phyloP scores from a whole-genome alignment of 2,329 filamentous ascomycete species.

The Neurospora sp. region DNA sequence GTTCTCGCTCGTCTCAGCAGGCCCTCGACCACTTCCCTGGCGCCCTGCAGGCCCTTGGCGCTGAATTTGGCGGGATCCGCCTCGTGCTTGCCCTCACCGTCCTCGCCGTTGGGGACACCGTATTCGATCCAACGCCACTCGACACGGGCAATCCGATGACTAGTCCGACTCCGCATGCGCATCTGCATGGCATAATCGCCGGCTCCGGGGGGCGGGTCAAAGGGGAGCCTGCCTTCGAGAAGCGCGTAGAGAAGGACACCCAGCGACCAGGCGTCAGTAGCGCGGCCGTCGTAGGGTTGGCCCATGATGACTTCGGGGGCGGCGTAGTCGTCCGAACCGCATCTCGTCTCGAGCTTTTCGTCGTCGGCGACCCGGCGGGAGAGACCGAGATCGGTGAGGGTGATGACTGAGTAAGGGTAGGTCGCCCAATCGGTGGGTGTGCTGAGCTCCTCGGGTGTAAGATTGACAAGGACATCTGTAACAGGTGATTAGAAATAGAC shows the following conservation, averaged over 20 bases:
- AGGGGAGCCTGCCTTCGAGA: slow-evolving; percentile 85
- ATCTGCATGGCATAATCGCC: slow-evolving; percentile 50
- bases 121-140: slow-evolving; percentile 94
- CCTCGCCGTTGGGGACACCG: slow-evolving; percentile 50
- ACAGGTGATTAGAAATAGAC: slow-evolving; percentile 5
- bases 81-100: slow-evolving; percentile 68
- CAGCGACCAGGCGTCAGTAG: slow-evolving; percentile 89
- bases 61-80: slow-evolving; percentile 50
- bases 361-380: slow-evolving; percentile 77
- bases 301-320: slow-evolving; percentile 95
- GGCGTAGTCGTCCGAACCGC: slow-evolving; percentile 94
- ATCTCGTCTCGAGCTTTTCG: slow-evolving; percentile 84
- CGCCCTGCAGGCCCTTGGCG: slow-evolving; percentile 59
- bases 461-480: slow-evolving; percentile 82
- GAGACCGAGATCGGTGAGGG: slow-evolving; percentile 83
- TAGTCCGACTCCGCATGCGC: slow-evolving; percentile 70
- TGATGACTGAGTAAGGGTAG: slow-evolving; percentile 76
- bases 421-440: slow-evolving; percentile 56
- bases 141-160: slow-evolving; percentile 87
- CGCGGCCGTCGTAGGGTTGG: slow-evolving; percentile 84
- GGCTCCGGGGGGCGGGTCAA: slow-evolving; percentile 78
- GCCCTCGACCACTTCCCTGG: slow-evolving; percentile 73
- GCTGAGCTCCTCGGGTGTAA: slow-evolving; percentile 58
- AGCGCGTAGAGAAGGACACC: slow-evolving; percentile 90
- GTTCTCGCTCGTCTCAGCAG: slow-evolving; percentile 74